Percentiles rank a stretch among this genome's conserved stretches.
phyloP scores from a whole-genome alignment of 768 basidiomycete species.

The Asterophora parasitica region DNA sequence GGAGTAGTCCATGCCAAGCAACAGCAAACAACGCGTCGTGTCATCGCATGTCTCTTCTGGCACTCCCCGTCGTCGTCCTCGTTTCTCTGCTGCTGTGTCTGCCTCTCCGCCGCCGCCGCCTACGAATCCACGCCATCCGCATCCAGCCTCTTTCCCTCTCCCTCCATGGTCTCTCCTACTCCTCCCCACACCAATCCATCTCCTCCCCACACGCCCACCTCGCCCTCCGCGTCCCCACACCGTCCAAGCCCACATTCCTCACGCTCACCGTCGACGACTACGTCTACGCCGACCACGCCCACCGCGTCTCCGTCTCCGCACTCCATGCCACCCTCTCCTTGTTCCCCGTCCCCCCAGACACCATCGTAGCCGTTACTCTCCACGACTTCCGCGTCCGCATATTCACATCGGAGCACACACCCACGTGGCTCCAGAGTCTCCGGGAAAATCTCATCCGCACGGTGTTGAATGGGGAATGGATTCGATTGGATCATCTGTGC shows the following conservation, averaged over 20 bases:
- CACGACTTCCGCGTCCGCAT: constrained; percentile 33
- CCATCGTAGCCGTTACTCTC: constrained; percentile 30
- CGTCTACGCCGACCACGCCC: constrained; percentile 26
- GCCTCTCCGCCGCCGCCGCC: too few relatives aligned
- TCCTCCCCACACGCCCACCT: constrained; percentile 17
- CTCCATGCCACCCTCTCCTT: constrained; percentile 28
- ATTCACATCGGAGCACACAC: constrained; percentile 28
- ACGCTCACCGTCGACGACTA: constrained; percentile 24
- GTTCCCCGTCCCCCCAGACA: constrained; percentile 33
- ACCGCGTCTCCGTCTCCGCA: constrained; percentile 16
- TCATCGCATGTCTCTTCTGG: not conserved
- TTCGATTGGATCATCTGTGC: constrained; percentile 34
- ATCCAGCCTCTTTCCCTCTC: constrained; percentile 1
- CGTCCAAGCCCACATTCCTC: constrained; percentile 26
- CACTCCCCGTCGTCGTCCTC: too few relatives aligned
- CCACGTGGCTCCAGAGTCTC: constrained; percentile 31
- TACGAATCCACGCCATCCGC: not conserved
- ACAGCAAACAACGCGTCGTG: constrained; percentile 14
- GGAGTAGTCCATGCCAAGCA: constrained; percentile 44
- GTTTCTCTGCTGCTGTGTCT: too few relatives aligned
- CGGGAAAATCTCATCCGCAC: constrained; percentile 34
- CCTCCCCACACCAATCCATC: constrained; percentile 7
- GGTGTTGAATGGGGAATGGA: constrained; percentile 34
- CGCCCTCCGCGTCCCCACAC: constrained; percentile 26
- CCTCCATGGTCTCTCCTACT: constrained; percentile 11